These are phyloP conservation scores for Cucumis cinereus DNA, from an alignment of 306 rosid genomes.

Conservation along the genomic window DNA sequence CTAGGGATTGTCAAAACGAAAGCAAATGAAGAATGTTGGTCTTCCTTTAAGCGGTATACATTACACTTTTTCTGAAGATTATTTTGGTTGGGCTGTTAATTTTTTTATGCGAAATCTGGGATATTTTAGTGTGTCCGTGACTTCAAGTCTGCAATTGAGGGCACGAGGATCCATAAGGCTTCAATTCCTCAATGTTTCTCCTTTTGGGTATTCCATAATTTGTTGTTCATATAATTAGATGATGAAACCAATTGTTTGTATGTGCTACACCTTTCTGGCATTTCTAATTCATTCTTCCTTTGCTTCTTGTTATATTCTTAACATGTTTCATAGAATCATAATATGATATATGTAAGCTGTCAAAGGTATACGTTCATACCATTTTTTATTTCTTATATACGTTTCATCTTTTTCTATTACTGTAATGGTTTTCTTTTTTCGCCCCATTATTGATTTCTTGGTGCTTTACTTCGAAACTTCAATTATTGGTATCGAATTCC, in stretches of 20 bases:
- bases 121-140: neutral
- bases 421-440: neutral
- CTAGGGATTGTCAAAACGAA: slow-evolving; percentile 46
- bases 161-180: neutral
- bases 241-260: slow-evolving; percentile 11
- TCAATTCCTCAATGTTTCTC: neutral
- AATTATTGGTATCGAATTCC: neutral
- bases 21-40: slow-evolving; percentile 23
- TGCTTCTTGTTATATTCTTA: neutral
- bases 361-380: neutral
- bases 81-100: neutral
- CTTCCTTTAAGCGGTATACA: neutral
- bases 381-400: neutral
- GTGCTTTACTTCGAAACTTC: neutral
- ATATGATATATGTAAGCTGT: neutral
- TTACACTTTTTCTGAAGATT: neutral
- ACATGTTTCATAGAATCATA: neutral
- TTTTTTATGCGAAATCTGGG: neutral
- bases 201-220: slow-evolving; percentile 8
- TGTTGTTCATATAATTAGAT: slow-evolving; percentile 13
- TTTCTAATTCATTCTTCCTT: neutral
- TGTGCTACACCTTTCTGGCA: slow-evolving; percentile 9
- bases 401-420: neutral
- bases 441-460: neutral
- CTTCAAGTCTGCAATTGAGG: neutral